These are phyloP conservation scores for Arthrocladium fulminans DNA, from an alignment of 2,329 filamentous ascomycete species.

Conservation along the genomic window DNA sequence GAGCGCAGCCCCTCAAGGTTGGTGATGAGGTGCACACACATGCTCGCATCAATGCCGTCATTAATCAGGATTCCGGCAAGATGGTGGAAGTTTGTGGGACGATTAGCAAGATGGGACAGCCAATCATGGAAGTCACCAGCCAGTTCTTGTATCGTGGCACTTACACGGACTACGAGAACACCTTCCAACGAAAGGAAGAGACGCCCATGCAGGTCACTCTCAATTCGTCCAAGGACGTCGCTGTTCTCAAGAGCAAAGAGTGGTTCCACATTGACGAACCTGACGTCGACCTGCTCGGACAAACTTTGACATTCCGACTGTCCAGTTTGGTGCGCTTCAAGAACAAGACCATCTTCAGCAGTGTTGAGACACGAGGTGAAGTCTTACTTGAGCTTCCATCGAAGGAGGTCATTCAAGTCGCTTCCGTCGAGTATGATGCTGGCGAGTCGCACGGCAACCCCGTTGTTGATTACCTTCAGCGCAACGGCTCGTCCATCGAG, in stretches of 20 bases:
- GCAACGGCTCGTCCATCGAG: slow-evolving; percentile 84
- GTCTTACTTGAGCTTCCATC: slow-evolving; percentile 89
- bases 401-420: slow-evolving; percentile 95
- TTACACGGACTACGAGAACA: slow-evolving; percentile 94
- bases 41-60: slow-evolving; percentile 91
- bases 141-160: slow-evolving; percentile 93
- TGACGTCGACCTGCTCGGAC: slow-evolving; percentile 77
- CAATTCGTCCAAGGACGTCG: slow-evolving; percentile 79
- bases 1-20: slow-evolving; percentile 89
- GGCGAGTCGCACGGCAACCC: slow-evolving; percentile 90
- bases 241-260: slow-evolving; percentile 89
- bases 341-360: slow-evolving; percentile 86
- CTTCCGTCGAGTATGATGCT: slow-evolving; percentile 91
- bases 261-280: slow-evolving; percentile 88
- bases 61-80: slow-evolving; percentile 97
- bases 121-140: slow-evolving; percentile 97
- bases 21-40: slow-evolving; percentile 87
- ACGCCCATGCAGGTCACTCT: slow-evolving; percentile 91
- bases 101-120: slow-evolving; percentile 69
- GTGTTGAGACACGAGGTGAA: slow-evolving; percentile 82
- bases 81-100: slow-evolving; percentile 99
- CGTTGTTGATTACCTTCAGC: slow-evolving; percentile 89
- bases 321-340: slow-evolving; percentile 88
- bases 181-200: slow-evolving; percentile 95
- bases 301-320: slow-evolving; percentile 92